Base-by-base conservation (phyloP, 805 yeast species). In the Alloascoidea hylecoeti region DNA sequence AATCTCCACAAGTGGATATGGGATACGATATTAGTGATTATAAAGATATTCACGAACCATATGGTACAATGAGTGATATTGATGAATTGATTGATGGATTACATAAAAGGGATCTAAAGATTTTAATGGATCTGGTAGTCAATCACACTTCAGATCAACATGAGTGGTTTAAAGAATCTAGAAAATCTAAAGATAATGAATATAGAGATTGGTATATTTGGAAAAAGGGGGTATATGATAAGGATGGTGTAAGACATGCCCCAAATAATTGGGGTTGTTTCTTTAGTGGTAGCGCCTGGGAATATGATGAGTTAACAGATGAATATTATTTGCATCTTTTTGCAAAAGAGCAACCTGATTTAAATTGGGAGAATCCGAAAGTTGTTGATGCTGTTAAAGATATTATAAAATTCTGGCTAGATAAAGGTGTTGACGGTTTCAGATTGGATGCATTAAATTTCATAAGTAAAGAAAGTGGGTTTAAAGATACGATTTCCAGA, bases 191-290 rank as follows among this genome's bases (percentile, higher is more conserved):
- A 46, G 55, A 60, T 37, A 69, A 66, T 51, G 66, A 75, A 4
- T 72, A 73, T 56, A 62, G 78, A 49, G 75, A 73, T 52, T 72
- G 77, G 76, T 70, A 70, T 53, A 58, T 69, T 42, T 73, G 79
- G 79, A 67, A 60, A 45, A 66, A 68, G 19, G 62, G 72, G 18
- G 61, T 51, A 35, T 63, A 58, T 48, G 72, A 66, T 42, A 56
- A 51, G 15, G 49, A 60, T n/a, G 76, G 77, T 17, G 61, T 60
- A 38, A 62, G 74, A 46, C 62, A 55, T 15, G 75, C 75, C 4
- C 76, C 78, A 15, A 72, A 65, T 53, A 73, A 72, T 55, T 72
- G 78, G 78, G 46, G 48, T 23, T 64, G 74, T 3, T 56, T 55
- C 46, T 73, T 73, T 49, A 62, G 68, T 5, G 75, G 74, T 3